Percentiles rank a stretch among this genome's conserved stretches.
Conservation (phyloP, 306 rosid species). For the Vigna mungo region DNA sequence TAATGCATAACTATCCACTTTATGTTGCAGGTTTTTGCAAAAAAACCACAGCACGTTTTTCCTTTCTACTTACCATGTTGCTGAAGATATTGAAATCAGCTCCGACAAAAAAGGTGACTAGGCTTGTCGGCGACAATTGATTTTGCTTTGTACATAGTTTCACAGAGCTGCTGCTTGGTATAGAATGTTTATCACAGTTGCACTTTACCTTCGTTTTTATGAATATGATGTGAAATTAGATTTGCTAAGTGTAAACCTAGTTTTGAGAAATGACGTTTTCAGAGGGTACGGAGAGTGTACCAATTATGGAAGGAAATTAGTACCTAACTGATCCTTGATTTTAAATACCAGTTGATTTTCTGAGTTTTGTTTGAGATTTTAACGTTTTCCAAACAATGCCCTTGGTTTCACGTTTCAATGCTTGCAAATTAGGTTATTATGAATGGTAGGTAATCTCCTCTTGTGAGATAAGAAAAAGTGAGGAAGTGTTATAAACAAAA, state of each 20-base stretch:
- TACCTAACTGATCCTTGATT: neutral
- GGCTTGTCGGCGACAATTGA: constrained; percentile 28
- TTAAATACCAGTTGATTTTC: neutral
- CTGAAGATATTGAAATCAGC: constrained; percentile 63
- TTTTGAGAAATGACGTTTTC: neutral
- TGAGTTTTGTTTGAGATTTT: neutral
- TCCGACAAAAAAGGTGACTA: constrained; percentile 55
- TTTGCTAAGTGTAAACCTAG: neutral
- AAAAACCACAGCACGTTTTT: constrained; percentile 67
- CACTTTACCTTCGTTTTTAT: neutral
- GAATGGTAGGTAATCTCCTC: too few relatives aligned
- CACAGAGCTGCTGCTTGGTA: constrained; percentile 34
- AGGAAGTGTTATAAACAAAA: too few relatives aligned
- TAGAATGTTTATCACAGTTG: constrained; percentile 29
- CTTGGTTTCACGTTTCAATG: too few relatives aligned
- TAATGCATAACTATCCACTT: constrained; percentile 28
- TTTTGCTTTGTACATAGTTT: constrained; percentile 46
- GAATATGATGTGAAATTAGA: constrained; percentile 24
- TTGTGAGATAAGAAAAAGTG: too few relatives aligned
- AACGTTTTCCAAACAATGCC: neutral
- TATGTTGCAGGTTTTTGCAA: constrained; percentile 73
- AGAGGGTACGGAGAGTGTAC: neutral
- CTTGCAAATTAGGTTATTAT: too few relatives aligned
- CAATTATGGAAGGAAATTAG: neutral
- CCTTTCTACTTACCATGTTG: constrained; percentile 69